Evolutionary conservation across 2,329 filamentous ascomycete genomes (phyloP).

Genomic region (Phoma herbarum): DNA sequence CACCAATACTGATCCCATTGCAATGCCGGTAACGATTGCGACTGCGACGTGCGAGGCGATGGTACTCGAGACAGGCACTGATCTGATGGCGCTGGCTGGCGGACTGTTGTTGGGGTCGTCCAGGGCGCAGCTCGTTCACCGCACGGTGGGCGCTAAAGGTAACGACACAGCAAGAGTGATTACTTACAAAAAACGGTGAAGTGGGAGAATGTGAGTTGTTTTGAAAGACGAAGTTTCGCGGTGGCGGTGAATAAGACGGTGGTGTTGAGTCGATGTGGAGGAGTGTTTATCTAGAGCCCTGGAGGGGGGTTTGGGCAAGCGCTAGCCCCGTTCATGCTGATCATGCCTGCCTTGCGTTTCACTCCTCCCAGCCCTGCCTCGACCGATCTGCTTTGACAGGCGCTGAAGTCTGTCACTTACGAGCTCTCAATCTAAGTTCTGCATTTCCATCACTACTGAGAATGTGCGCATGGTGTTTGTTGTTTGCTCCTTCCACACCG

Average conservation of each 20-base stretch:
- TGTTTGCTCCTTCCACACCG: slow-evolving; percentile 3
- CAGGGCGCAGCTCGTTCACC: slow-evolving; percentile 41
- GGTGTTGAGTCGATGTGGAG: slow-evolving; percentile 31
- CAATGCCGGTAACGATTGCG: slow-evolving; percentile 24
- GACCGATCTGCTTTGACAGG: slow-evolving; percentile 24
- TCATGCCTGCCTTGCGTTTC: slow-evolving; percentile 41
- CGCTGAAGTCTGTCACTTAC: slow-evolving; percentile 24
- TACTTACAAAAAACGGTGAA: slow-evolving; percentile 44
- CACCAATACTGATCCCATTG: slow-evolving; percentile 22
- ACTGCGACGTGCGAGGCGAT: slow-evolving; percentile 17
- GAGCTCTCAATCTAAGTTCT: slow-evolving; percentile 8
- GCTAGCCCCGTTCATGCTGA: slow-evolving; percentile 23
- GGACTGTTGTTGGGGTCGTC: slow-evolving; percentile 28
- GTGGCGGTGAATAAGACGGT: slow-evolving; percentile 31
- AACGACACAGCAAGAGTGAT: slow-evolving; percentile 39
- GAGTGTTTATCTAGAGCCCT: slow-evolving; percentile 25
- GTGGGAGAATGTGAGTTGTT: slow-evolving; percentile 19
- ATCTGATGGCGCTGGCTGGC: slow-evolving; percentile 30
- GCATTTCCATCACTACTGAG: neutral
- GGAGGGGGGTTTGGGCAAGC: slow-evolving; percentile 22
- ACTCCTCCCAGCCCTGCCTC: slow-evolving; percentile 21
- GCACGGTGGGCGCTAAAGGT: slow-evolving; percentile 33
- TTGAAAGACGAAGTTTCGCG: slow-evolving; percentile 24
- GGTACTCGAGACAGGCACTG: slow-evolving; percentile 22
- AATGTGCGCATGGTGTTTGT: neutral